Base-by-base conservation (phyloP, 345 rosid genomes). In the Syzygium oleosum region DNA sequence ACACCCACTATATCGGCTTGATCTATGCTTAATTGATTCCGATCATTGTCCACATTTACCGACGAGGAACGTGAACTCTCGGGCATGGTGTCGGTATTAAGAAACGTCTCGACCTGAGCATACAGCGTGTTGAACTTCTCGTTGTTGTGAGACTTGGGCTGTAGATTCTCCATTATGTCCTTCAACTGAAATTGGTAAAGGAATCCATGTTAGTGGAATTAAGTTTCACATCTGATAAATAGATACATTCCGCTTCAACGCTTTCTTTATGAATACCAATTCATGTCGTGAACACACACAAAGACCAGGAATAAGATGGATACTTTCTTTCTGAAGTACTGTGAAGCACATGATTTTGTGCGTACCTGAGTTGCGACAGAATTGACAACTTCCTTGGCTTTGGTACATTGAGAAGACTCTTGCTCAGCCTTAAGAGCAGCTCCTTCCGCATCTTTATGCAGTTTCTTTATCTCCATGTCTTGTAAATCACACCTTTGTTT, bases 401-500 rank as follows among this genome's bases (percentile, higher is more conserved):
- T 92, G 56, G 58, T 90, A 85, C 87, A 93, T 88, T 91, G 93
- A 88, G 96, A 94, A 85, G 95, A 90, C 90, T 95, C 95, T 52
- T 88, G 87, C 23, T 89, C 54, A 87, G 94, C 96, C 89, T 89
- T 84, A 22, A 86, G 87, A 86, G 95, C 90, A 90, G 95, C 91
- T 59, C 91, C 95, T 91, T 93, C 86, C 46, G 93, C 92, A 68
- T 89, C 88, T 88, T 68, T 89, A 59, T 89, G 91, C 84, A 95
- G 89, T 87, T 91, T 93, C 88, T 91, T 88, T 6, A 98, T 93
- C 91, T 95, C 96, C 41, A n/a, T 21, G 25, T 94, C 94, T 93
- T 96, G 98, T 84, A 85, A 87, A 86, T 96, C 95, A 87, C 92
- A 93, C 87, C 91, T 96, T 58, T 93, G 92, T 92, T 93, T 98